Conservation (phyloP, 1,139 yeast genomes). For the Yamadazyma sp. region DNA sequence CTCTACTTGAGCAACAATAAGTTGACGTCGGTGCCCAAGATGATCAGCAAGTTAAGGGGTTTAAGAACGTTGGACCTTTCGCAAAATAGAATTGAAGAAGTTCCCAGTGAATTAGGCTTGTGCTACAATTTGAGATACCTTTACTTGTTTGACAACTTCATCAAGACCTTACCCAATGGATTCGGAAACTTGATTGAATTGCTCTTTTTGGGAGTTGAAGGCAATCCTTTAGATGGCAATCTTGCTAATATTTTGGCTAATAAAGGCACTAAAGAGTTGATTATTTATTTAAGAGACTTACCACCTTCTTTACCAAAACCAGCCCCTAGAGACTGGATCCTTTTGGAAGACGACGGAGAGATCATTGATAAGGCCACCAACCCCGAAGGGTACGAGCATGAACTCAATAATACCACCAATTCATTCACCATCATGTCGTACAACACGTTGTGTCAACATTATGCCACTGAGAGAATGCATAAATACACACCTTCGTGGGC, state of each 20-base stretch:
- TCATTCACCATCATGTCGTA: conserved; percentile 79
- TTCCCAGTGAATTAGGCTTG: conserved; percentile 83
- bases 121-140: conserved; percentile 78
- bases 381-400: conserved; percentile 33
- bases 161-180: conserved; percentile 74
- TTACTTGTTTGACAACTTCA: conserved; percentile 83
- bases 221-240: conserved; percentile 77
- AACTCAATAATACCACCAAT: conserved; percentile 26
- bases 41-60: conserved; percentile 67
- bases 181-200: conserved; percentile 85
- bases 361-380: conserved; percentile 39
- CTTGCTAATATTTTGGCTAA: conserved; percentile 69
- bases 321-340: conserved; percentile 78
- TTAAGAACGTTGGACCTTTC: conserved; percentile 85
- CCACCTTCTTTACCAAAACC: conserved; percentile 69
- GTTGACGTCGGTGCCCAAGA: conserved; percentile 64
- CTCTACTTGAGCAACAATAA: conserved; percentile 87
- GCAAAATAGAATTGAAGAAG: conserved; percentile 63
- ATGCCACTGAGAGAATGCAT: conserved; percentile 90
- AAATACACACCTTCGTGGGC: conserved; percentile 98
- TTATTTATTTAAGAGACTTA: conserved; percentile 77
- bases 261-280: conserved; percentile 82
- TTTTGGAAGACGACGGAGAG: conserved; percentile 75
- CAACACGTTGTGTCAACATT: conserved; percentile 92
- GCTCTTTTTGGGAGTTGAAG: conserved; percentile 88